Conservation (phyloP, 108 stramenopile species). For the Pseudonitzschia pungens region DNA sequence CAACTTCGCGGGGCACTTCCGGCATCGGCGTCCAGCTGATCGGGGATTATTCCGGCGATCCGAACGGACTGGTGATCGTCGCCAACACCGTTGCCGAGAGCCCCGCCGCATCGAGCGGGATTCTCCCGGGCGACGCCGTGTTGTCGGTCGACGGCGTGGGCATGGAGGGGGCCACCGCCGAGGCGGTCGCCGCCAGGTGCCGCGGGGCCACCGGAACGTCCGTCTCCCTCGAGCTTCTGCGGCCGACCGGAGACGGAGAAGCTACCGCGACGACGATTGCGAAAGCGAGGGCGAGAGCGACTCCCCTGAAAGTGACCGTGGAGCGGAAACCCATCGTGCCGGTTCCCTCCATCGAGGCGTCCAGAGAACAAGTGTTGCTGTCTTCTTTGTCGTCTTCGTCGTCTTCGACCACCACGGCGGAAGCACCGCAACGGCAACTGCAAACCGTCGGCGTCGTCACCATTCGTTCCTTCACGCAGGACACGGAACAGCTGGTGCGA, state of each 20-base stretch:
- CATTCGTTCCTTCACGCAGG: slow-evolving; percentile 45
- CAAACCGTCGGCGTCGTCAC: slow-evolving; percentile 49
- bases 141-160: slow-evolving; percentile 42
- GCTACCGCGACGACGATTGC: not conserved
- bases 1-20: slow-evolving; percentile 13
- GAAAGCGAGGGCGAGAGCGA: too few relatives aligned
- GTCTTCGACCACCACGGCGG: not conserved
- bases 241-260: slow-evolving; percentile 17
- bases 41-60: slow-evolving; percentile 23
- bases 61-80: slow-evolving; percentile 33
- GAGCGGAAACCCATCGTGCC: slow-evolving; percentile 29
- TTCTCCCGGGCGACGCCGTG: slow-evolving; percentile 48
- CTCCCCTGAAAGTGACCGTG: slow-evolving; percentile 8
- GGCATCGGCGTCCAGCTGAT: slow-evolving; percentile 62
- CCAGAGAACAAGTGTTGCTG: too few relatives aligned
- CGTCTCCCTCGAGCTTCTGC: slow-evolving; percentile 35
- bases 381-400: too few relatives aligned
- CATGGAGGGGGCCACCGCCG: slow-evolving; percentile 42
- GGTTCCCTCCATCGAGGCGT: slow-evolving; percentile 29
- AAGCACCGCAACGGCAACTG: not conserved
- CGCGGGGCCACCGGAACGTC: slow-evolving; percentile 38
- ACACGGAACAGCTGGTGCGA: slow-evolving; percentile 42
- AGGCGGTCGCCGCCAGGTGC: slow-evolving; percentile 57
- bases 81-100: slow-evolving; percentile 36
- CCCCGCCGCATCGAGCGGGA: slow-evolving; percentile 44